Evolutionary conservation across 306 rosid genomes (phyloP), one percentile per base, ranked within the genome.

Genomic region (Gastrolobium bilobum): DNA sequence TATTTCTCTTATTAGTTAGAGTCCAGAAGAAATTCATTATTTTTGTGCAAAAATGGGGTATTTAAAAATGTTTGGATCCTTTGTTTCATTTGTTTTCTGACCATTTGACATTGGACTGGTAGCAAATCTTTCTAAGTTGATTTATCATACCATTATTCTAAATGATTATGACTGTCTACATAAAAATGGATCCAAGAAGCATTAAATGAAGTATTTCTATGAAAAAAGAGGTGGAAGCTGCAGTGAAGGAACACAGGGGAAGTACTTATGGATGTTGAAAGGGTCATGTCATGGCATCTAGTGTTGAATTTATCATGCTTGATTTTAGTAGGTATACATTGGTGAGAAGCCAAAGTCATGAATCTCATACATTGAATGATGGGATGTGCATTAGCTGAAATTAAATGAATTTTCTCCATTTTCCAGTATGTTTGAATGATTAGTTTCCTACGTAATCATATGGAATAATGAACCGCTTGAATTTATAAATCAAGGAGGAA

Each of bases 21-120:
- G 20, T 53, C 50, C 43, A 11, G 29, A 47, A 52, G 31, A 62
- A 8, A 7, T 52, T 31, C 31, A 14, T 30, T 63, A 72, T 53
- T 63, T 80, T 33, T 72, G 13, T 10, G 6, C 54, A 39, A 46
- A 38, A 50, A 29, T 26, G 0, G 46, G 4, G 75, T 11, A 35
- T 57, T 57, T 48, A 14, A 61, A 71, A 9, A 37, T 80, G 38
- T 42, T 54, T 65, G 10, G 37, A 68, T 42, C 37, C 37, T 20
- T 54, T 54, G 50, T 33, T 71, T 40, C 26, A 61, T 52, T 73
- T 42, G 33, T 50, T 51, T 11, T 61, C 7, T 10, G n/a, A 11
- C 14, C 20, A 34, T 69, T 7, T 51, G 51, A 10, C 33, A 6
- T 33, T 50, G 31, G 35, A 72, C 7, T 7, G 10, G 43, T 30